Conservation (phyloP, 1,284 basidiomycete genomes). For the Stygiomarasmius scandens region DNA sequence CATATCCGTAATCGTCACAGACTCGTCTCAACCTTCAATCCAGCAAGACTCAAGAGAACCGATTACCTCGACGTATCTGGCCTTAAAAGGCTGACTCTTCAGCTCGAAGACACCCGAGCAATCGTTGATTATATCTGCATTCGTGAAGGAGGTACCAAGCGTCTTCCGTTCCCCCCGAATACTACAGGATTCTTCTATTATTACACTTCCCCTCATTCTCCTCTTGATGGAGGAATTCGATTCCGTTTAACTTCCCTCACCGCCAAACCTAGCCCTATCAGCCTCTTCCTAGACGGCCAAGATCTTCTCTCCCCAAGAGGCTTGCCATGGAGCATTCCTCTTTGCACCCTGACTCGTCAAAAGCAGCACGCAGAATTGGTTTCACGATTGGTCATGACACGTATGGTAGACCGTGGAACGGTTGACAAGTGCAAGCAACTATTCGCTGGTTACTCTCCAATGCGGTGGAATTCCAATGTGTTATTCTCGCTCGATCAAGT, state of each 20-base stretch:
- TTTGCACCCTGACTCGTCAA: not conserved
- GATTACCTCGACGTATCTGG: not conserved
- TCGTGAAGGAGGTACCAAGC: not conserved
- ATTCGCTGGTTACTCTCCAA: not conserved
- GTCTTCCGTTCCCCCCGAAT: not conserved
- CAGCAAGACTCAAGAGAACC: not conserved
- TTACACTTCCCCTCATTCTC: not conserved
- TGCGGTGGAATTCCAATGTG: not conserved
- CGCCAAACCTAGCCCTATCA: not conserved
- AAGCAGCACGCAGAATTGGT: not conserved
- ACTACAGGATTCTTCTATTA: not conserved
- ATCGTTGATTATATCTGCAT: not conserved
- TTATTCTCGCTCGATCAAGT: not conserved
- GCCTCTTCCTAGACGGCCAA: not conserved
- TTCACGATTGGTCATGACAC: not conserved
- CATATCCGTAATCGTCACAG: not conserved
- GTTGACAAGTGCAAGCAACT: not conserved
- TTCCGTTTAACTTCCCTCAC: not conserved
- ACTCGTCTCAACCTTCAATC: not conserved
- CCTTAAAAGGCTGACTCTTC: not conserved
- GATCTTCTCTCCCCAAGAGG: not conserved
- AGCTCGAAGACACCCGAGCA: not conserved
- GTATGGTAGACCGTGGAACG: not conserved
- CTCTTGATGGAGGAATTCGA: not conserved
- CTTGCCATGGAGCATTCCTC: not conserved